Evolutionary conservation across 2,329 filamentous ascomycete species (phyloP), one percentile per base, ranked within the genome.

Genomic region (Didymella keratinophila): DNA sequence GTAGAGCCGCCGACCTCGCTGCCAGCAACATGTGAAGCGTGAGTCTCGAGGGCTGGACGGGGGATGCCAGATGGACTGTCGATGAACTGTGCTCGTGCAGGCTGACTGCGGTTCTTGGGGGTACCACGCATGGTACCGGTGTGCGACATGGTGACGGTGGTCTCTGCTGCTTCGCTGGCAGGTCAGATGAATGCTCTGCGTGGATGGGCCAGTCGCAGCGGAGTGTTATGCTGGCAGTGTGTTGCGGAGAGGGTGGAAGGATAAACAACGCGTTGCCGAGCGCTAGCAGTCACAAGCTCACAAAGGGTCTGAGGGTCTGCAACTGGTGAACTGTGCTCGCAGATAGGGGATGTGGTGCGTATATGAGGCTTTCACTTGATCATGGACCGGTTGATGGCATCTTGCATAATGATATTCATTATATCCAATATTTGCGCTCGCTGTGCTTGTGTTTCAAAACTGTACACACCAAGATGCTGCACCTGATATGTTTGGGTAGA

Each of bases 11-110:
- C 84, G 60, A 76, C 80, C 69, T 90, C 89, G 79, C 81, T 87
- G 64, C 82, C 81, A 67, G 84, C 79, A 9, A 70, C 63, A 36
- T 72, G 66, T 66, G 84, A 80, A 9, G 68, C 58, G 49, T 72
- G 67, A 58, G 83, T 81, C 58, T 93, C 90, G 63, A 87, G 82
- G 49, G 90, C 86, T 44, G 90, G 90, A 70, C 91, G 85, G 68
- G 89, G 90, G 73, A 93, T 93, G 72, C 80, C 83, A 48, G 90
- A 92, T 58, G 81, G 87, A 76, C 86, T 89, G 78, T 83, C 86
- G 76, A 88, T 89, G 85, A 60, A 66, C 56, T 60, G 65, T 34
- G 56, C 56, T 20, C 56, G 52, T 16, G 56, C 45, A 44, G 61
- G 86, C 80, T 67, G 80, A 66, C 84, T 86, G 70, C 88, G 84